phyloP scores from a whole-genome alignment of 345 rosid genomes.

The Boechera stricta region DNA sequence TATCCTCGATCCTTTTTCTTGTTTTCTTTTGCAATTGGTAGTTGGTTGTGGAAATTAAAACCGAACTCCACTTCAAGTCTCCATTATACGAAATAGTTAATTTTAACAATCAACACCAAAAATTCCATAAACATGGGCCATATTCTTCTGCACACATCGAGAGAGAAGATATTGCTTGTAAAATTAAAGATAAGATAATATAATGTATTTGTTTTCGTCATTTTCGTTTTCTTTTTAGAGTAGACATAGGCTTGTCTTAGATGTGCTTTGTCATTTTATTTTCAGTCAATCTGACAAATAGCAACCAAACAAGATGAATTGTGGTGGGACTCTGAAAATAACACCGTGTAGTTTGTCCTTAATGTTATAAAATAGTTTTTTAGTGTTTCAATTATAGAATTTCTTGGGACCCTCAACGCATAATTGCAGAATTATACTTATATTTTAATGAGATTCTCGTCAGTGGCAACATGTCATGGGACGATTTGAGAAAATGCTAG shows the following conservation, averaged over 20 bases:
- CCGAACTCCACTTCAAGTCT: not conserved
- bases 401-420: conserved; percentile 39
- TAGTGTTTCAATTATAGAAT: conserved; percentile 38
- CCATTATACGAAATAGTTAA: conserved; percentile 8
- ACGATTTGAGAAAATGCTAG: conserved; percentile 27
- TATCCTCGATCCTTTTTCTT: not conserved
- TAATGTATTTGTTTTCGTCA: conserved; percentile 33
- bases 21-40: not conserved
- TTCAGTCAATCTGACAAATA: conserved; percentile 43
- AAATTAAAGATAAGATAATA: conserved; percentile 33
- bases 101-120: conserved; percentile 14
- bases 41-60: not conserved
- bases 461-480: conserved; percentile 36
- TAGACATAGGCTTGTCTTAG: conserved; percentile 42
- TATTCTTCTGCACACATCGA: conserved; percentile 33
- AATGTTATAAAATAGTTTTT: conserved; percentile 4
- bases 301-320: conserved; percentile 41
- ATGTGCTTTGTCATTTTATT: conserved; percentile 39
- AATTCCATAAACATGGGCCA: conserved; percentile 31
- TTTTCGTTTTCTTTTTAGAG: conserved; percentile 38
- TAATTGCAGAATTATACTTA: conserved; percentile 26
- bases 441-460: conserved; percentile 18
- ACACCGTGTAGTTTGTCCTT: conserved; percentile 34
- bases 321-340: conserved; percentile 34
- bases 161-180: conserved; percentile 28